A percentile compares a stretch with the other conserved stretches of the same genome.
Conservation (phyloP, 2,329 filamentous ascomycete species). For the Corniculantispora saksenae region DNA sequence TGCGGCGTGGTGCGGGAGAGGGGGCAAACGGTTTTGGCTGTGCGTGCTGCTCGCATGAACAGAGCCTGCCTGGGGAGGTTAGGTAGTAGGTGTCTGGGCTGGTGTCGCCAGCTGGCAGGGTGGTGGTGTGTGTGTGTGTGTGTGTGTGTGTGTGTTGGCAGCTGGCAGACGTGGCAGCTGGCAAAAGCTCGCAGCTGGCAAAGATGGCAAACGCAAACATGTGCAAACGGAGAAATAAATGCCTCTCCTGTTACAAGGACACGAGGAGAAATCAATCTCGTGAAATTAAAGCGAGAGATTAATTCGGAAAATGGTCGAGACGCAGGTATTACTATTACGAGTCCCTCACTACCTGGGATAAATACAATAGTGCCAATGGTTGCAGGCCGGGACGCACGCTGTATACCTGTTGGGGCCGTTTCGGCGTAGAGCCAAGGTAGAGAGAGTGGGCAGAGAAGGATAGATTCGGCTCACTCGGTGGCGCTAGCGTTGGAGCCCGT, state of each 20-base stretch:
- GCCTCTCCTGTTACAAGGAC: too few relatives aligned
- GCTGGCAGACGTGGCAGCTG: background rate
- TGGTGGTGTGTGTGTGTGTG: too few relatives aligned
- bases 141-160: background rate
- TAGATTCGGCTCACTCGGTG: conserved; percentile 19
- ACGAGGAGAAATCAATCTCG: too few relatives aligned
- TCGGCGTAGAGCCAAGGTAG: background rate
- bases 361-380: too few relatives aligned
- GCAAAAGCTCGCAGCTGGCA: background rate
- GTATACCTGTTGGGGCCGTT: background rate
- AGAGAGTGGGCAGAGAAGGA: conserved; percentile 15
- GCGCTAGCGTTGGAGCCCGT: too few relatives aligned
- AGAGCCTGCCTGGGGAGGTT: too few relatives aligned
- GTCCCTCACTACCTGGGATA: too few relatives aligned
- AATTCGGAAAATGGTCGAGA: too few relatives aligned
- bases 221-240: background rate
- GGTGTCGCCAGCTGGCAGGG: background rate
- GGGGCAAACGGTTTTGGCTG: background rate
- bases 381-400: too few relatives aligned
- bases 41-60: conserved; percentile 7
- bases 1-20: background rate
- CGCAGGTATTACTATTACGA: too few relatives aligned
- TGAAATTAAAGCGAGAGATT: too few relatives aligned
- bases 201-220: background rate
- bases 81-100: too few relatives aligned